phyloP scores from a whole-genome alignment of 148 eudicot species.

The Spergularia marina region DNA sequence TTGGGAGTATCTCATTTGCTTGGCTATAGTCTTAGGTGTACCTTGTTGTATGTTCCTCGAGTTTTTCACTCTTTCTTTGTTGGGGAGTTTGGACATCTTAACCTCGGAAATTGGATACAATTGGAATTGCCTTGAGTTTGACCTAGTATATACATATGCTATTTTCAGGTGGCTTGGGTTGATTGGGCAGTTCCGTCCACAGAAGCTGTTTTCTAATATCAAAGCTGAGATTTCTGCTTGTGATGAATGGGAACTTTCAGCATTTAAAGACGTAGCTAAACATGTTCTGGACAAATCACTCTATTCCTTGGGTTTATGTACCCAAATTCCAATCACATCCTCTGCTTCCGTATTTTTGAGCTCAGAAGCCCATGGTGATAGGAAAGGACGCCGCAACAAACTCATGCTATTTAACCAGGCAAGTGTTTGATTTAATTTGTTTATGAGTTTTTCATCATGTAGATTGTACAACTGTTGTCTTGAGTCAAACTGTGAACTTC shows the following conservation, averaged over 20 bases:
- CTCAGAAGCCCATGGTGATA: constrained; percentile 61
- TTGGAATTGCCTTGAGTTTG: neutral
- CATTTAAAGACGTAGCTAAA: constrained; percentile 45
- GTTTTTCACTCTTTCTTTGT: neutral
- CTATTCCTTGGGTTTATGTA: constrained; percentile 53
- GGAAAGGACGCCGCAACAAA: constrained; percentile 48
- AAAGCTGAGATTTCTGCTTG: constrained; percentile 46
- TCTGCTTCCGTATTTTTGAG: constrained; percentile 51
- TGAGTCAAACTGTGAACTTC: neutral
- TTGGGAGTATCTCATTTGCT: neutral
- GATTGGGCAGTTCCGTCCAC: constrained; percentile 72
- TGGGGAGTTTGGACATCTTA: neutral
- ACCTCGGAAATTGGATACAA: neutral
- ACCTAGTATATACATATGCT: neutral
- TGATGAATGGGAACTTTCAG: constrained; percentile 46
- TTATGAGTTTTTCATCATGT: neutral
- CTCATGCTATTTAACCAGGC: constrained; percentile 69
- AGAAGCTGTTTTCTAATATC: constrained; percentile 58
- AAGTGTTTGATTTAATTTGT: constrained; percentile 23
- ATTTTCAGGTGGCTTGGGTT: constrained; percentile 73
- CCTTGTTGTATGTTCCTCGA: too few relatives aligned
- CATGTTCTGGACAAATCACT: constrained; percentile 68
- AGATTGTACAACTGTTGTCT: neutral
- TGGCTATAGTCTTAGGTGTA: neutral
- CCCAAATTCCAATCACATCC: constrained; percentile 50